Percentiles rank a stretch among this genome's conserved stretches.
Evolutionary conservation across 768 basidiomycete species (phyloP).

Genomic region (Lactarius quietus): DNA sequence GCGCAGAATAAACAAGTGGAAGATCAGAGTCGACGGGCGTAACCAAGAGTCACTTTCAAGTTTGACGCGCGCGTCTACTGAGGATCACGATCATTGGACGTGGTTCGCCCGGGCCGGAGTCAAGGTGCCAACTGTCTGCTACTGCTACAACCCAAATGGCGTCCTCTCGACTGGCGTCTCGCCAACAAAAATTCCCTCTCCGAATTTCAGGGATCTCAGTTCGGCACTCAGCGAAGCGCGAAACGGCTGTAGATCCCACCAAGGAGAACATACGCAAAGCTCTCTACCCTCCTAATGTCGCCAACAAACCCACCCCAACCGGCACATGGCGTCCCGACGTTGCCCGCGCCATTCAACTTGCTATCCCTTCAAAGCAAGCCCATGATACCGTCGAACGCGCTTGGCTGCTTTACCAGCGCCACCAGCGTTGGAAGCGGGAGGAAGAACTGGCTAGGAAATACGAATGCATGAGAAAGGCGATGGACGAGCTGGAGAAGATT

Average conservation of each 20-base stretch:
- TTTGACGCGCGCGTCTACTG: no score
- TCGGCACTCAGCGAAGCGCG: conserved; percentile 39
- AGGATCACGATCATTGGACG: no score
- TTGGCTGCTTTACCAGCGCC: conserved; percentile 78
- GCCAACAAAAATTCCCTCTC: conserved; percentile 34
- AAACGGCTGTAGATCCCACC: conserved; percentile 52
- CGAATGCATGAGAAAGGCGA: conserved; percentile 75
- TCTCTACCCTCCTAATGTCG: conserved; percentile 76
- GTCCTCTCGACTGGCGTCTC: conserved; percentile 38
- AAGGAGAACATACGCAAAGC: conserved; percentile 72
- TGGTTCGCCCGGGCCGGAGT: conserved; percentile 8
- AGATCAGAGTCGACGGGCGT: background rate
- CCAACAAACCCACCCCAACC: conserved; percentile 66
- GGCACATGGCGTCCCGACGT: conserved; percentile 86
- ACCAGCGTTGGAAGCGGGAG: conserved; percentile 63
- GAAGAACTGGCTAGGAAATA: conserved; percentile 74
- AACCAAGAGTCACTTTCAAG: conserved; percentile 2
- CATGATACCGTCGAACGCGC: conserved; percentile 92
- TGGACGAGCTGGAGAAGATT: conserved; percentile 67
- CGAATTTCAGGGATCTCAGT: conserved; percentile 37
- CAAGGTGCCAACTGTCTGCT: background rate
- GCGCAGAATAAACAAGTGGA: background rate
- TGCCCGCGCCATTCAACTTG: conserved; percentile 66
- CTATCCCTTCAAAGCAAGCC: conserved; percentile 85
- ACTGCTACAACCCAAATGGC: conserved; percentile 35